Evolutionary conservation across 2,329 filamentous ascomycete species (phyloP), one percentile per base, ranked within the genome.

Genomic region (Colletotrichum noveboracense): DNA sequence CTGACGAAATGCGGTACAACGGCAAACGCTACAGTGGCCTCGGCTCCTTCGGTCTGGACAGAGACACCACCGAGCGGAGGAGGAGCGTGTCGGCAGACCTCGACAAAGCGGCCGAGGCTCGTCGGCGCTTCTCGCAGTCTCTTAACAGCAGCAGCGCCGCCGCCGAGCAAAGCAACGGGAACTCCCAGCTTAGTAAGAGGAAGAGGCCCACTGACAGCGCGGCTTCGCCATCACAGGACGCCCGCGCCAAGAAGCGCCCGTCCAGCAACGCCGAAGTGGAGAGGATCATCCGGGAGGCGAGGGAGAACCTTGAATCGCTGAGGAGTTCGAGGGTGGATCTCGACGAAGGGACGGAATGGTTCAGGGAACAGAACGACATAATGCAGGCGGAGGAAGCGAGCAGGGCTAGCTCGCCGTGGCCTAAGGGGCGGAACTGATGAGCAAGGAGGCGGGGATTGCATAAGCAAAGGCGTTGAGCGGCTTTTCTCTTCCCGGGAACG

Each of bases 291-390:
- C 84, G 85, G 70, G 86, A 87, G 60, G 85, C 85, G 32, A 68
- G 66, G 32, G 83, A 86, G 73, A 84, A 81, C 48, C 77, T 86
- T 30, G 65, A 72, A 81, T 85, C 61, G 77, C 83, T 89, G 55
- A 83, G 83, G 48, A 82, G 83, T 66, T 82, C 87, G 77, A 83
- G 86, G 16, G 81, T 85, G 72, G 87, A 88, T 72, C 83, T 89
- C 81, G 86, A 89, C 76, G 84, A 88, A 76, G 87, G 84, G 18
- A 83, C 83, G n/a, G 82, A 83, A 24, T 89, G 88, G 88, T 88
- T 86, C 79, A 82, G 81, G 69, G 83, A 85, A 68, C 87, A 89
- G 79, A 88, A 85, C 48, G 84, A 86, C 70, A 83, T 82, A 55
- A 76, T 89, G 76, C 84, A 85, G 69, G 85, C 82, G 74, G 84